phyloP scores from a whole-genome alignment of 176 grass and related monocot species.

The Aegilops longissima region DNA sequence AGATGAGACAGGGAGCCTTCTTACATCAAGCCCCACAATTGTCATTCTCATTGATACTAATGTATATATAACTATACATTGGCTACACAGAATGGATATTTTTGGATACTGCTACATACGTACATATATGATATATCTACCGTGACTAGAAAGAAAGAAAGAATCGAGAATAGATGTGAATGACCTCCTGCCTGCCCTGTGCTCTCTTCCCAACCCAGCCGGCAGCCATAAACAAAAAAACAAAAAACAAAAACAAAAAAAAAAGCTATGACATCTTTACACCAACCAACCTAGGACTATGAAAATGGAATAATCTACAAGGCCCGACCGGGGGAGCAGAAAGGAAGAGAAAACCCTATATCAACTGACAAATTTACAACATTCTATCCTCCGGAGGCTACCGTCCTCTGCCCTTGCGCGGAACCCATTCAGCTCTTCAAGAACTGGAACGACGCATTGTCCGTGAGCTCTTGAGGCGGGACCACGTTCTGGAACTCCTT shows the following conservation, averaged over 20 bases:
- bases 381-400: slow-evolving; percentile 6
- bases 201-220: slow-evolving; percentile 13
- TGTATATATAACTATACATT: not conserved
- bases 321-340: slow-evolving; percentile 8
- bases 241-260: not conserved
- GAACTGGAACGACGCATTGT: slow-evolving; percentile 69
- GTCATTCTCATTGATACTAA: not conserved
- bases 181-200: slow-evolving; percentile 15
- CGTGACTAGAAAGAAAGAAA: not conserved
- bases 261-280: not conserved
- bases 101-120: not conserved
- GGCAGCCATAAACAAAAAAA: not conserved
- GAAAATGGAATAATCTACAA: slow-evolving; percentile 16
- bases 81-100: not conserved
- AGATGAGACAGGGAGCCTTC: not conserved
- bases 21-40: not conserved
- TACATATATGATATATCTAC: not conserved
- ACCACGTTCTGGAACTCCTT: slow-evolving; percentile 67
- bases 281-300: slow-evolving; percentile 17
- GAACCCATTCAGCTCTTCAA: slow-evolving; percentile 41
- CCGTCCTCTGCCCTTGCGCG: slow-evolving; percentile 8
- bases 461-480: slow-evolving; percentile 65
- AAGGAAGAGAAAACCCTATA: slow-evolving; percentile 26
- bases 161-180: not conserved
- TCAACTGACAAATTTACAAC: slow-evolving; percentile 34